Percentiles rank a stretch among this genome's conserved stretches.
Conservation (phyloP, 495 filamentous ascomycete species). For the Podospora appendiculata region DNA sequence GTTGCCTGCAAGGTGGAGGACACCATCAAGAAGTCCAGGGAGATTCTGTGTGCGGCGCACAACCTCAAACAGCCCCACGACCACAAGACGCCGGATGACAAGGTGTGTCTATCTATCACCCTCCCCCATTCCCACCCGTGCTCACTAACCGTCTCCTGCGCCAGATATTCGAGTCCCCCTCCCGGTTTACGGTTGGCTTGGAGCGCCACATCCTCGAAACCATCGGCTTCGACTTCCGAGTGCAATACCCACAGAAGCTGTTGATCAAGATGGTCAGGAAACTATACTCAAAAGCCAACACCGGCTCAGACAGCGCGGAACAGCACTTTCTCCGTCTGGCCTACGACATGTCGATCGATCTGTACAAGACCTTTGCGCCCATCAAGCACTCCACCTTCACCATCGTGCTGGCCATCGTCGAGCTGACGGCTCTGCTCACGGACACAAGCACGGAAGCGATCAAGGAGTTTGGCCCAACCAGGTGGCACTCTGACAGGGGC, state of each 20-base stretch:
- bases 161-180: slow-evolving; percentile 69
- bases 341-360: slow-evolving; percentile 75
- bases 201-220: slow-evolving; percentile 93
- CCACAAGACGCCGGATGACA: slow-evolving; percentile 72
- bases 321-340: slow-evolving; percentile 52
- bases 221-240: slow-evolving; percentile 89
- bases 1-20: slow-evolving; percentile 96
- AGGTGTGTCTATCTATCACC: slow-evolving; percentile 39
- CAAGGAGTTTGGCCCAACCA: slow-evolving; percentile 16
- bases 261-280: slow-evolving; percentile 64
- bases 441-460: slow-evolving; percentile 41
- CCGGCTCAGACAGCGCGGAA: slow-evolving; percentile 6
- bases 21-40: slow-evolving; percentile 90
- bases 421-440: slow-evolving; percentile 65
- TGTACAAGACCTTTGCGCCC: slow-evolving; percentile 88
- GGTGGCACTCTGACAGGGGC: slow-evolving; percentile 54
- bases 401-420: slow-evolving; percentile 73
- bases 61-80: slow-evolving; percentile 74
- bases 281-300: slow-evolving; percentile 26
- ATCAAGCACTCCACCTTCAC: slow-evolving; percentile 76
- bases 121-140: not conserved
- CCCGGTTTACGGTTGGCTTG: slow-evolving; percentile 73
- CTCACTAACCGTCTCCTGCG: slow-evolving; percentile 4
- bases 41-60: slow-evolving; percentile 84
- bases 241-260: slow-evolving; percentile 75